Evolutionary conservation across 345 rosid species (phyloP).

Genomic region (Gossypium stocksii): DNA sequence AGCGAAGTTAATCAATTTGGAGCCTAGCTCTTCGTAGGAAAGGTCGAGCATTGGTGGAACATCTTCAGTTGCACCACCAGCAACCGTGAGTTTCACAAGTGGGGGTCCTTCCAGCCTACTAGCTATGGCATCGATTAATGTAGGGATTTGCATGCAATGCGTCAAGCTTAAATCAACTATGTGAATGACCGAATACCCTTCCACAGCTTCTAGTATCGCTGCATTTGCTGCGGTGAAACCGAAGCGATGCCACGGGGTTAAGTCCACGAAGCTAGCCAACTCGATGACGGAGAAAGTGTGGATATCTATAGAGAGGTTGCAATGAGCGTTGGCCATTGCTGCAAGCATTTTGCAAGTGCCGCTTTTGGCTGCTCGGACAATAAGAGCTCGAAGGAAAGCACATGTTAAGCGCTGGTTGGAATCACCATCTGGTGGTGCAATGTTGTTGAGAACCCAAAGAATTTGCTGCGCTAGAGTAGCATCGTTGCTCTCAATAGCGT

Average conservation of each 20-base stretch:
- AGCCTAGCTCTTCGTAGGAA: slow-evolving; percentile 64
- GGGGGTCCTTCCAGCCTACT: slow-evolving; percentile 54
- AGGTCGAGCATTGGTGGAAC: slow-evolving; percentile 52
- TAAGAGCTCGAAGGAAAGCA: slow-evolving; percentile 72
- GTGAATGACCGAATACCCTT: slow-evolving; percentile 66
- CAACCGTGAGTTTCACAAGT: slow-evolving; percentile 65
- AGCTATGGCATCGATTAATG: slow-evolving; percentile 68
- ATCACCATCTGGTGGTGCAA: slow-evolving; percentile 75
- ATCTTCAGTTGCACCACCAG: slow-evolving; percentile 31
- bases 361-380: slow-evolving; percentile 61
- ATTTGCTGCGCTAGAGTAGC: slow-evolving; percentile 83
- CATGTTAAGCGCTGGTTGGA: slow-evolving; percentile 74
- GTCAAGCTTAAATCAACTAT: slow-evolving; percentile 83
- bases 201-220: slow-evolving; percentile 63
- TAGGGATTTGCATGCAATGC: slow-evolving; percentile 97
- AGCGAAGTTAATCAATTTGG: slow-evolving; percentile 64
- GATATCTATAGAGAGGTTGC: slow-evolving; percentile 33
- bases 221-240: slow-evolving; percentile 88
- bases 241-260: slow-evolving; percentile 91
- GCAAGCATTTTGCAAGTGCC: slow-evolving; percentile 63
- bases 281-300: slow-evolving; percentile 75
- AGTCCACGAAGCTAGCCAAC: slow-evolving; percentile 77
- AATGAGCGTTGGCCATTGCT: slow-evolving; percentile 38
- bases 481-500: slow-evolving; percentile 77
- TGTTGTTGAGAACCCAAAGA: slow-evolving; percentile 88